Evolutionary conservation across 2,329 filamentous ascomycete species (phyloP).

Genomic region (Alternaria brassicae): DNA sequence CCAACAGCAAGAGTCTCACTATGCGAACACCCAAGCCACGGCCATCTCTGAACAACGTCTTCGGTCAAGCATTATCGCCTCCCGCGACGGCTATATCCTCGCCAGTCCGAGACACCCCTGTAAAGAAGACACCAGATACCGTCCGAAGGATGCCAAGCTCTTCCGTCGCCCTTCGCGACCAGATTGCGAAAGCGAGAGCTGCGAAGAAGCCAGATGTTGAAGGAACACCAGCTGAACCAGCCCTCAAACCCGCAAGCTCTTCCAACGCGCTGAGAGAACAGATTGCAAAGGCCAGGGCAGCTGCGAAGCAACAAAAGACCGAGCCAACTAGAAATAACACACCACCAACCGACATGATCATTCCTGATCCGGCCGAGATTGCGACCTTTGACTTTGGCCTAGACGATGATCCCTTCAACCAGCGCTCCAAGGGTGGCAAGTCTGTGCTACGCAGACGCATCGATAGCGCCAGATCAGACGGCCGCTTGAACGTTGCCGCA

Average conservation of each 20-base stretch:
- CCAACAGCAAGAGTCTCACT: slow-evolving; percentile 47
- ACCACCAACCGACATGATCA: slow-evolving; percentile 42
- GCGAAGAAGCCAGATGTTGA: slow-evolving; percentile 60
- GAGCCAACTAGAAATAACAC: slow-evolving; percentile 34
- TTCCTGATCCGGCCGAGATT: slow-evolving; percentile 42
- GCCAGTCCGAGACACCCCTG: slow-evolving; percentile 23
- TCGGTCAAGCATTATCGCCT: slow-evolving; percentile 45
- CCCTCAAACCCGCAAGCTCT: slow-evolving; percentile 65
- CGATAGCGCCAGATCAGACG: slow-evolving; percentile 74
- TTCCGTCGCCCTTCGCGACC: slow-evolving; percentile 81
- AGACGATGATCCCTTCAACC: slow-evolving; percentile 74
- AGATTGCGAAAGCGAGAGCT: slow-evolving; percentile 91
- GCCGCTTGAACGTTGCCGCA: slow-evolving; percentile 86
- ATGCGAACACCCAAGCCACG: slow-evolving; percentile 45
- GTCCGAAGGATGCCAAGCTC: slow-evolving; percentile 66
- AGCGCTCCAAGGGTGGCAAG: slow-evolving; percentile 65
- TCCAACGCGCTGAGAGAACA: slow-evolving; percentile 85
- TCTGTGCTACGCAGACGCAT: slow-evolving; percentile 78
- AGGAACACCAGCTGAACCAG: slow-evolving; percentile 18
- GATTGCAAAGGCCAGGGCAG: slow-evolving; percentile 86
- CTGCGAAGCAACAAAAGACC: slow-evolving; percentile 62
- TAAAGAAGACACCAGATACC: slow-evolving; percentile 44
- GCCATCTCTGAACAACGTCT: slow-evolving; percentile 43
- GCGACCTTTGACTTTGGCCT: slow-evolving; percentile 65
- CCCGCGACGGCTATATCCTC: slow-evolving; percentile 33